Evolutionary conservation across 805 yeast species (phyloP).

Genomic region (Saturnispora saitoi): DNA sequence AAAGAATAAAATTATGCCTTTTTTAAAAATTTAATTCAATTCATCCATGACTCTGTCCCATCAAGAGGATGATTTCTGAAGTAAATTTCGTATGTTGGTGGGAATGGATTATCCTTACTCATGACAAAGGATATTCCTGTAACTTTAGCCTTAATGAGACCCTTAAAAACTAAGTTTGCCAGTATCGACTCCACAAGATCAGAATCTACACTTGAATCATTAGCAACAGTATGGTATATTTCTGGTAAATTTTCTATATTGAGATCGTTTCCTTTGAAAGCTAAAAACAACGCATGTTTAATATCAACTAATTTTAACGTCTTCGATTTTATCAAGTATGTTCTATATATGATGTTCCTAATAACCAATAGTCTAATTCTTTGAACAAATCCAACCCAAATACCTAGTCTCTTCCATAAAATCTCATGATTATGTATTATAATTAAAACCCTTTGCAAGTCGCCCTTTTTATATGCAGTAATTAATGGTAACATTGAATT

Average conservation of each 20-base stretch:
- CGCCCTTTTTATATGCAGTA: slow-evolving; percentile 33
- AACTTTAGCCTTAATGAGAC: slow-evolving; percentile 44
- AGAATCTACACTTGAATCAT: slow-evolving; percentile 5
- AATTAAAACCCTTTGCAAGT: slow-evolving; percentile 30
- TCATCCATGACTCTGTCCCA: slow-evolving; percentile 26
- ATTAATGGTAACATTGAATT: slow-evolving; percentile 33
- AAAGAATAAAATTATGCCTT: not conserved
- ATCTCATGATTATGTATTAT: slow-evolving; percentile 29
- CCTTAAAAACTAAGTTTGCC: slow-evolving; percentile 44
- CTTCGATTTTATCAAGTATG: slow-evolving; percentile 15
- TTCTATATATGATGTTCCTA: slow-evolving; percentile 32
- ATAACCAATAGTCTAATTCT: slow-evolving; percentile 37
- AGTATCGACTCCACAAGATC: slow-evolving; percentile 41
- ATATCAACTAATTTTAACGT: slow-evolving; percentile 18
- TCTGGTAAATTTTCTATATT: slow-evolving; percentile 4
- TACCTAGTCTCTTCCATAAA: slow-evolving; percentile 30
- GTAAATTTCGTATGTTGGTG: slow-evolving; percentile 19
- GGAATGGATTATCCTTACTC: slow-evolving; percentile 26
- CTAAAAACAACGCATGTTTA: slow-evolving; percentile 21
- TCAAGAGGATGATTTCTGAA: slow-evolving; percentile 16
- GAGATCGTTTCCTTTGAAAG: slow-evolving; percentile 5
- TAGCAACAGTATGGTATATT: slow-evolving; percentile 14
- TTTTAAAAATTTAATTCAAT: slow-evolving; percentile 3
- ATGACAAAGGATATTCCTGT: slow-evolving; percentile 23
- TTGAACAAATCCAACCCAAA: slow-evolving; percentile 38